A percentile compares a stretch with the other conserved stretches of the same genome.
Evolutionary conservation across 2,329 filamentous ascomycete species (phyloP).

Genomic region (Shiraia sp.): DNA sequence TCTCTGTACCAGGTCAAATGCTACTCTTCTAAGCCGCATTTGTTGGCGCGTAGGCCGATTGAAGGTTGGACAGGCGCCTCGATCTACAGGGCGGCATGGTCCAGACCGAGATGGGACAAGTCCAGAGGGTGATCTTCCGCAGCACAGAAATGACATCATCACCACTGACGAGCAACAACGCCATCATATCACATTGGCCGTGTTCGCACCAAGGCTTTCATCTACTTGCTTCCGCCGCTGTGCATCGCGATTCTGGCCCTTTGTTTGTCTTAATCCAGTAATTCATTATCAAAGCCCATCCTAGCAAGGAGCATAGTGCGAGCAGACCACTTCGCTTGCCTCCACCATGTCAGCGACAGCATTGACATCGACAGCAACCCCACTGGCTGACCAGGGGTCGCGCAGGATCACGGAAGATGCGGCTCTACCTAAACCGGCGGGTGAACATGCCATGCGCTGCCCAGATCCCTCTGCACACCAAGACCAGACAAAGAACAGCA

Average conservation of each 20-base stretch:
- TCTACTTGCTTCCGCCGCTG: background rate
- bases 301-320: background rate
- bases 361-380: constrained; percentile 23
- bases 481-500: constrained; percentile 32
- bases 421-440: constrained; percentile 23
- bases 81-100: constrained; percentile 4
- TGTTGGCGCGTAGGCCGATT: background rate
- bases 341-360: constrained; percentile 32
- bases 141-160: constrained; percentile 5
- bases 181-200: constrained; percentile 4
- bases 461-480: constrained; percentile 51
- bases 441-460: constrained; percentile 30
- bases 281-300: background rate
- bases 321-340: background rate
- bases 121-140: background rate
- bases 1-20: background rate
- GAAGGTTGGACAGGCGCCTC: background rate
- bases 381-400: constrained; percentile 23
- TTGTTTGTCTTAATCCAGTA: background rate
- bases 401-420: constrained; percentile 20
- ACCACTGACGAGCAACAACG: background rate
- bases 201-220: constrained; percentile 1
- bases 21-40: constrained; percentile 1
- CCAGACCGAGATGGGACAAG: constrained; percentile 2
- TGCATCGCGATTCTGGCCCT: background rate